A percentile compares a stretch with the other conserved stretches of the same genome.
phyloP scores from a whole-genome alignment of 75 land plant genomes.

The Sequoia sempervirens region DNA sequence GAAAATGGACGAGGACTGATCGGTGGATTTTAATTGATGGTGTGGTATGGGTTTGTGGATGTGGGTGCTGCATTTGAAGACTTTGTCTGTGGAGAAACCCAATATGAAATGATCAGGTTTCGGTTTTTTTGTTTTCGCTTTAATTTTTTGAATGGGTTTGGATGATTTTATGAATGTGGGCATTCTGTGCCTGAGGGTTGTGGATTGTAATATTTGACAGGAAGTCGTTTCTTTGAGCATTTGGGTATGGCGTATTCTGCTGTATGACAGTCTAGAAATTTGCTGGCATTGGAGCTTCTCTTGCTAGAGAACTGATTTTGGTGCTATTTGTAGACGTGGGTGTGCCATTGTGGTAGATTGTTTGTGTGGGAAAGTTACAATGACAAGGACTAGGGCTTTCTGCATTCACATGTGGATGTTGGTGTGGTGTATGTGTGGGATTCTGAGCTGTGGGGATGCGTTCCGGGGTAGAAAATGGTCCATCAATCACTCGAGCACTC shows the following conservation, averaged over 20 bases:
- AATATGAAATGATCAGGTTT: background rate
- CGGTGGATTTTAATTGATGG: background rate
- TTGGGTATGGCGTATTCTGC: background rate
- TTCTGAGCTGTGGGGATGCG: slow-evolving; percentile 3
- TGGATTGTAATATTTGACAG: background rate
- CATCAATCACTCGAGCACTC: background rate
- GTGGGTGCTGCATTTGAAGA: background rate
- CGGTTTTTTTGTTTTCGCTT: background rate
- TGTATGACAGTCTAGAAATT: background rate
- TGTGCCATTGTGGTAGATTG: background rate
- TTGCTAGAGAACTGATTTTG: background rate
- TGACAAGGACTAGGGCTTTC: background rate
- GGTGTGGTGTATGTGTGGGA: slow-evolving; percentile 1
- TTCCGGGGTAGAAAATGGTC: slow-evolving; percentile 4
- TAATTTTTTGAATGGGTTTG: background rate
- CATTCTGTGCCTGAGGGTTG: background rate
- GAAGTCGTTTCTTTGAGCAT: background rate
- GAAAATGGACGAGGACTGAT: background rate
- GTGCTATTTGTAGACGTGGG: background rate
- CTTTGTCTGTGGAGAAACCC: background rate
- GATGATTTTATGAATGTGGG: background rate
- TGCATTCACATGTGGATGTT: background rate
- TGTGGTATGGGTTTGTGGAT: background rate
- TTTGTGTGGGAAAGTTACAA: background rate
- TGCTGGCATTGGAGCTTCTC: background rate